Conservation (phyloP, 805 yeast genomes). For the Hanseniaspora lachancei region DNA sequence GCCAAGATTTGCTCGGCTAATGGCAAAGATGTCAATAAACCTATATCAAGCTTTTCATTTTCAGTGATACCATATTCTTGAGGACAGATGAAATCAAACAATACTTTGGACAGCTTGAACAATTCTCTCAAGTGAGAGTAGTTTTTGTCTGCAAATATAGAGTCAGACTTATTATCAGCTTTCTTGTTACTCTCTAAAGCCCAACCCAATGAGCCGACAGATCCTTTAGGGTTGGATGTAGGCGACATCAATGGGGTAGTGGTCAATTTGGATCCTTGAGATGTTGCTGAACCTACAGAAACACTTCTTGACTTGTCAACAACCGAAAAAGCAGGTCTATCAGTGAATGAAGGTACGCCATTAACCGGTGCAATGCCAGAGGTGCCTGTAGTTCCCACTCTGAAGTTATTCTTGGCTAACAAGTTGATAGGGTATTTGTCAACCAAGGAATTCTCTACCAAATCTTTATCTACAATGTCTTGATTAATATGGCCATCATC, state of each 20-base stretch:
- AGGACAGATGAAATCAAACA: constrained; percentile 95
- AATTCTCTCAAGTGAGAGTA: constrained; percentile 75
- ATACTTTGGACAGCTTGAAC: constrained; percentile 76
- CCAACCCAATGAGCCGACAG: constrained; percentile 64
- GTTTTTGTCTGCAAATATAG: constrained; percentile 63
- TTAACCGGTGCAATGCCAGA: constrained; percentile 18
- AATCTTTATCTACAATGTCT: constrained; percentile 22
- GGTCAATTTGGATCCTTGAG: background rate
- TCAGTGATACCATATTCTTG: constrained; percentile 97
- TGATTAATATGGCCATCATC: constrained; percentile 29
- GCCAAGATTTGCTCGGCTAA: constrained; percentile 72
- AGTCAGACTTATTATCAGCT: constrained; percentile 19
- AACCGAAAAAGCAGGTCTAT: background rate
- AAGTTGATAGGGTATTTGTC: constrained; percentile 63
- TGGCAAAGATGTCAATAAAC: constrained; percentile 85
- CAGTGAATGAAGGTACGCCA: constrained; percentile 3
- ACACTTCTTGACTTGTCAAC: constrained; percentile 9
- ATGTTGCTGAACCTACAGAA: constrained; percentile 13
- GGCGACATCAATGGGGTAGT: constrained; percentile 18
- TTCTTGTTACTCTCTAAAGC: constrained; percentile 37
- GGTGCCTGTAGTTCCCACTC: constrained; percentile 31
- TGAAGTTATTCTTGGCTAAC: constrained; percentile 63
- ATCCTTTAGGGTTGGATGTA: constrained; percentile 18
- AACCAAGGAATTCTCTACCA: constrained; percentile 36
- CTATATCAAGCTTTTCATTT: constrained; percentile 89